phyloP scores from a whole-genome alignment of 768 basidiomycete species.

The Russula earlei region DNA sequence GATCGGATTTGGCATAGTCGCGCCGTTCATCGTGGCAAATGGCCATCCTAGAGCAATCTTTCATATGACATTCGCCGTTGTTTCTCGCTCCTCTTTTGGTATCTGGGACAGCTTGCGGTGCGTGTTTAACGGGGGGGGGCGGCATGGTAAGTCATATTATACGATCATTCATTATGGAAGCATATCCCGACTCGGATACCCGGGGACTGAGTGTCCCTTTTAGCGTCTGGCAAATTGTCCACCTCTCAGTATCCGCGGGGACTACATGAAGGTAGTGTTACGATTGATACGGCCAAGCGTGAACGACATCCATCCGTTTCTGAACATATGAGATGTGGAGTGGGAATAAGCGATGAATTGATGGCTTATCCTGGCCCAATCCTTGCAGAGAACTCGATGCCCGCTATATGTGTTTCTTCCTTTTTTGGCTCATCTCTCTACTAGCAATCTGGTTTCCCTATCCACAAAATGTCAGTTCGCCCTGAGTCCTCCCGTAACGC shows the following conservation, averaged over 20 bases:
- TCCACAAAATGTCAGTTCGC: slow-evolving; percentile 51
- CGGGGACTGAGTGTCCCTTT: not conserved
- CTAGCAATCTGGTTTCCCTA: slow-evolving; percentile 79
- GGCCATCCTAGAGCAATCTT: slow-evolving; percentile 70
- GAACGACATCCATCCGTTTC: slow-evolving; percentile 48
- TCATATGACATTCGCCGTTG: slow-evolving; percentile 71
- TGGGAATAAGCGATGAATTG: not conserved
- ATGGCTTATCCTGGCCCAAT: too few relatives aligned
- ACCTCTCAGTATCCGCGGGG: slow-evolving; percentile 75
- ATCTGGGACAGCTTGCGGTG: slow-evolving; percentile 74
- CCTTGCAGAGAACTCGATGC: slow-evolving; percentile 55
- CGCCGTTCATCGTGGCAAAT: slow-evolving; percentile 68
- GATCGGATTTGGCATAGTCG: slow-evolving; percentile 35
- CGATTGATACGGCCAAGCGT: slow-evolving; percentile 69
- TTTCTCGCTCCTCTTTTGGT: slow-evolving; percentile 68
- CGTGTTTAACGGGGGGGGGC: slow-evolving; percentile 66
- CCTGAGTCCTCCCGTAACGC: not conserved
- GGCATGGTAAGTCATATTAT: slow-evolving; percentile 45
- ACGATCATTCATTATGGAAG: slow-evolving; percentile 20
- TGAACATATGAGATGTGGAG: not conserved
- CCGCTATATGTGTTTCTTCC: slow-evolving; percentile 76
- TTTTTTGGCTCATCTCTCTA: slow-evolving; percentile 76
- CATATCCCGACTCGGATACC: not conserved
- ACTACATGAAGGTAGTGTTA: slow-evolving; percentile 66
- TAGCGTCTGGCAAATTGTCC: slow-evolving; percentile 72